Base-by-base conservation (phyloP, 2,329 filamentous ascomycete species). In the Zymoseptoria crescenta region DNA sequence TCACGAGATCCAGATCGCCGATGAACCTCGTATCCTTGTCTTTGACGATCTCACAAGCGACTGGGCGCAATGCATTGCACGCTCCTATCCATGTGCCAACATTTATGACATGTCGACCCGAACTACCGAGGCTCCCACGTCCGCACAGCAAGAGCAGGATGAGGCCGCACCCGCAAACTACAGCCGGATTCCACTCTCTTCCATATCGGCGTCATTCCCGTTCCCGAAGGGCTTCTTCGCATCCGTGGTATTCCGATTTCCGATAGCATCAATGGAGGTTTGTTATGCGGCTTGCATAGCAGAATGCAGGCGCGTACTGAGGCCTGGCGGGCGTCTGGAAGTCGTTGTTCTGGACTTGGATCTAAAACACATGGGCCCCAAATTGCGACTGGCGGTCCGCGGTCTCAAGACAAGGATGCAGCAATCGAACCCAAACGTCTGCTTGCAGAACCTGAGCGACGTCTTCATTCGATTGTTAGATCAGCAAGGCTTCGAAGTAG, bases 11-110 rank as follows among this genome's bases (percentile, higher is more conserved):
- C 75, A 83, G 48, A 76, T 82, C 19, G 75, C 80, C 0, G 79
- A 70, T 72, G 74, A 87, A 80, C 76, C 82, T 75, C 57, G 87
- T 77, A 84, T 94, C 27, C 79, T 94, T 3, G 87, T 94, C 19
- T 81, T 94, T 58, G 89, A 94, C 74, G 89, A 89, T 4, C 84
- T 94, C 29, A 89, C 89, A n/a, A 92, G 91, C 68, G 89, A 94
- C 69, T 94, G 89, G 89, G 92, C 89, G 0, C 92, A 90, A 72
- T 93, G 91, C 66, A 88, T 88, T 20, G 88, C 89, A 6, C 84
- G 92, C 69, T 91, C 88, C 0, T 93, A 93, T 64, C 87, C 87
- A 0, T 79, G 80, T 0, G 87, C 87, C 0, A 87, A 84, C 1
- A 87, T 94, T 62, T 93, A 89, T 76, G 91, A 92, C 69, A 79